A percentile compares a stretch with the other conserved stretches of the same genome.
Evolutionary conservation across 2,329 filamentous ascomycete genomes (phyloP).

Genomic region (Fusarium proliferatum): DNA sequence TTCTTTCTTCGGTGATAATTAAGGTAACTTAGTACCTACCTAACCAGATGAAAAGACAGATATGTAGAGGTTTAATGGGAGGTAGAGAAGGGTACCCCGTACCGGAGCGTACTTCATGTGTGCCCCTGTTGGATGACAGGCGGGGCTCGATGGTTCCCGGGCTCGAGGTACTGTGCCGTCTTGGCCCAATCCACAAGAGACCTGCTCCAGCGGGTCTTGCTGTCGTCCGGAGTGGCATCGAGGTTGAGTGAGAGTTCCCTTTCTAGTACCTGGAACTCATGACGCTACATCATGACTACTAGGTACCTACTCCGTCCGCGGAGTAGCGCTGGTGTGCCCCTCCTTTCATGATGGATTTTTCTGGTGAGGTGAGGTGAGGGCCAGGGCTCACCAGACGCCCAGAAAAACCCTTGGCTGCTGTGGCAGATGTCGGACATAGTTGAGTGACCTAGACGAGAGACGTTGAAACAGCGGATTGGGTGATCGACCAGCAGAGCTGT

Average conservation of each 20-base stretch:
- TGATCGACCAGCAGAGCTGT: slow-evolving; percentile 5
- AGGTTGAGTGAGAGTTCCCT: slow-evolving; percentile 21
- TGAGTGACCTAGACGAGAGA: slow-evolving; percentile 3
- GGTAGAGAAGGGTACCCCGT: slow-evolving; percentile 31
- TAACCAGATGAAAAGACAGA: slow-evolving; percentile 6
- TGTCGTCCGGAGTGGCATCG: slow-evolving; percentile 3
- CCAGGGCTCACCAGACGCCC: slow-evolving; percentile 24
- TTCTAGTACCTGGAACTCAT: slow-evolving; percentile 35
- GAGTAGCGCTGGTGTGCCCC: slow-evolving; percentile 27
- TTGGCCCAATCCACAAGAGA: slow-evolving; percentile 27
- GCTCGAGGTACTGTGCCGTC: slow-evolving; percentile 30
- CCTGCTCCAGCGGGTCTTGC: slow-evolving; percentile 13
- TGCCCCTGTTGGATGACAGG: slow-evolving; percentile 28
- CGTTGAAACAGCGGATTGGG: slow-evolving; percentile 26
- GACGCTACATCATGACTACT: slow-evolving; percentile 30
- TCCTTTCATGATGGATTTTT: slow-evolving; percentile 30
- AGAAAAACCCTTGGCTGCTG: slow-evolving; percentile 18
- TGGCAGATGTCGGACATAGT: slow-evolving; percentile 23
- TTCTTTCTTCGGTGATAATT: slow-evolving; percentile 3
- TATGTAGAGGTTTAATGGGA: neutral
- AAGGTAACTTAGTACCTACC: no score
- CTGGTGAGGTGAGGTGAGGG: slow-evolving; percentile 14
- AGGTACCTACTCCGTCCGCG: slow-evolving; percentile 7
- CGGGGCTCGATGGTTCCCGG: slow-evolving; percentile 15
- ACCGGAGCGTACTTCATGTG: slow-evolving; percentile 21